Percentiles rank a stretch among this genome's conserved stretches.
phyloP scores from a whole-genome alignment of 164 flowering plant genomes.

The Platanus orientalis region DNA sequence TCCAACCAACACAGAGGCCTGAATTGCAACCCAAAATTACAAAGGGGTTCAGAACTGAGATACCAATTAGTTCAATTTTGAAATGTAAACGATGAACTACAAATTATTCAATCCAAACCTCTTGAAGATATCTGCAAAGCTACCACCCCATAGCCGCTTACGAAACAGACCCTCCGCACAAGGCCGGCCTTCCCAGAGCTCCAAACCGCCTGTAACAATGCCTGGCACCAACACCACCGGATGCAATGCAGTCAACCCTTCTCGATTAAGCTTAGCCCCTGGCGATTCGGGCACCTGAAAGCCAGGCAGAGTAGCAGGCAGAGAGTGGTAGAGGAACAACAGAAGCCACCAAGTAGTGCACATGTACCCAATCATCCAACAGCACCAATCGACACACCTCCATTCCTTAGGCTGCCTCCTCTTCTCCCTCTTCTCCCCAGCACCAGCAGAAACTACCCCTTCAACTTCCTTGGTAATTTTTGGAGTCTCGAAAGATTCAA shows the following conservation, averaged over 20 bases:
- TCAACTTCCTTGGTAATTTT: constrained; percentile 21
- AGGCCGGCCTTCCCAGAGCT: constrained; percentile 74
- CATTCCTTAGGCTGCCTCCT: constrained; percentile 34
- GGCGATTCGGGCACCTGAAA: constrained; percentile 48
- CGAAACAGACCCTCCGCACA: constrained; percentile 72
- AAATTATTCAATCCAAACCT: constrained; percentile 34
- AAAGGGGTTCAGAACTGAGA: too few relatives aligned
- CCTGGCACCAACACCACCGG: constrained; percentile 73
- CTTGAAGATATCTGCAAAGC: constrained; percentile 58
- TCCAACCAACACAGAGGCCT: too few relatives aligned
- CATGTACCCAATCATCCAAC: constrained; percentile 57
- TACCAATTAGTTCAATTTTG: background rate
- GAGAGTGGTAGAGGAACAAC: constrained; percentile 38
- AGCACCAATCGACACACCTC: constrained; percentile 60
- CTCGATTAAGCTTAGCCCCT: constrained; percentile 42
- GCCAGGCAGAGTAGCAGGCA: constrained; percentile 43
- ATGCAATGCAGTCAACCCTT: constrained; percentile 50
- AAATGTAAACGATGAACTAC: background rate
- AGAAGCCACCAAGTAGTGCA: constrained; percentile 79
- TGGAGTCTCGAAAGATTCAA: constrained; percentile 20
- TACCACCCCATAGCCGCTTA: constrained; percentile 72
- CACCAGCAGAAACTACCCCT: background rate
- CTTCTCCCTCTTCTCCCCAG: constrained; percentile 20
- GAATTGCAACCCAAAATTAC: too few relatives aligned
- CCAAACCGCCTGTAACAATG: constrained; percentile 64